Evolutionary conservation across 208 protist genomes (phyloP).

Genomic region (Leishmania tarentolae): DNA sequence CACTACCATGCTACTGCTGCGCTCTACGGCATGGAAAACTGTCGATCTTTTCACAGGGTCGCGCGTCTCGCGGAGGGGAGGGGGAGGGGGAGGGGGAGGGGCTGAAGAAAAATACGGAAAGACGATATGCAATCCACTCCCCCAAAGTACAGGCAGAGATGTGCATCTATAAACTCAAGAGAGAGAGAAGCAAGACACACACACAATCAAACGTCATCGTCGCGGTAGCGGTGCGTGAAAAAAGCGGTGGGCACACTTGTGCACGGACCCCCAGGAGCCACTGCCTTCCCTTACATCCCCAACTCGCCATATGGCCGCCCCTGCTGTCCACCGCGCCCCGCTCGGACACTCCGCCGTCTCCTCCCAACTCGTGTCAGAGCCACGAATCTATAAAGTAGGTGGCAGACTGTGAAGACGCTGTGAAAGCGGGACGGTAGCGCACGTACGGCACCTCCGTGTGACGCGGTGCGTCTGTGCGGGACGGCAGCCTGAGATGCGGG

Average conservation of each 20-base stretch:
- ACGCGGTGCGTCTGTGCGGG: not conserved
- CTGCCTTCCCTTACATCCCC: not conserved
- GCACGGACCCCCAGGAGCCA: not conserved
- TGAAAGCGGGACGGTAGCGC: not conserved
- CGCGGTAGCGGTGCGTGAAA: not conserved
- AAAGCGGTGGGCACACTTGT: not conserved
- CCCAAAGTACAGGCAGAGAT: not conserved
- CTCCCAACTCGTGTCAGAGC: constrained; percentile 10
- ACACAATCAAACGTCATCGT: not conserved
- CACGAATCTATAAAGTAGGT: constrained; percentile 32
- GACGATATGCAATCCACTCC: not conserved
- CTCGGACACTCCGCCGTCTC: not conserved
- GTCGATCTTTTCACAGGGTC: not conserved
- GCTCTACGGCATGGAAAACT: not conserved
- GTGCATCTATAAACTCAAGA: not conserved
- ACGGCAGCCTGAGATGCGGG: constrained; percentile 10
- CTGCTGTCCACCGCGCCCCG: not conserved
- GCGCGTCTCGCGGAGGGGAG: not conserved
- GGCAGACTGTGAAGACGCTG: not conserved
- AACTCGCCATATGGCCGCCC: not conserved
- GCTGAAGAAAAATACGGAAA: not conserved
- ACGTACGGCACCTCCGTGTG: not conserved
- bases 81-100: not conserved
- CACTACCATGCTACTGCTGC: not conserved
- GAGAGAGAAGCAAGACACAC: not conserved